Conservation (phyloP, 768 basidiomycete genomes). For the Termitomyces heimii region DNA sequence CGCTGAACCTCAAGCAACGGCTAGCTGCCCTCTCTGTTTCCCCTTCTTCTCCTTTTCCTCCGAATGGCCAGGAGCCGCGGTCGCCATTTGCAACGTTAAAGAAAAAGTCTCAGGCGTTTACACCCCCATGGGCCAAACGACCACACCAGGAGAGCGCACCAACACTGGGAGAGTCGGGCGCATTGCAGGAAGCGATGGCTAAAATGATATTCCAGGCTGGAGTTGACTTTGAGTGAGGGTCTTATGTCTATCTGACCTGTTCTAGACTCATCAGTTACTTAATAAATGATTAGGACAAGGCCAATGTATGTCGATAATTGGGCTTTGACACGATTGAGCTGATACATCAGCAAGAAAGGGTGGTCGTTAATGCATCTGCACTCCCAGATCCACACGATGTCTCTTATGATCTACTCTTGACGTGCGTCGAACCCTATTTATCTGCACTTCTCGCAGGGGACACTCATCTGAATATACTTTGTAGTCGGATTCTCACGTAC, state of each 20-base stretch:
- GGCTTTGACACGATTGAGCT: slow-evolving; percentile 2
- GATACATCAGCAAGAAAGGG: slow-evolving; percentile 39
- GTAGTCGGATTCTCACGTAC: slow-evolving; percentile 76
- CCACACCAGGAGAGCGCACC: slow-evolving; percentile 18
- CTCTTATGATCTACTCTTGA: slow-evolving; percentile 70
- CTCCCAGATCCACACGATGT: slow-evolving; percentile 75
- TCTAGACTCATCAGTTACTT: neutral
- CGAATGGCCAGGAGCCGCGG: slow-evolving; percentile 20
- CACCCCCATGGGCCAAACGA: slow-evolving; percentile 46
- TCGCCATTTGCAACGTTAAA: slow-evolving; percentile 15
- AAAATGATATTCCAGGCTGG: slow-evolving; percentile 85
- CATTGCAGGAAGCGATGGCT: slow-evolving; percentile 60
- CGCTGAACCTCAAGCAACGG: slow-evolving; percentile 56
- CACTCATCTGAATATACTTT: neutral
- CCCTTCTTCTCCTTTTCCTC: slow-evolving; percentile 42
- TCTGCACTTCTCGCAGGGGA: slow-evolving; percentile 1
- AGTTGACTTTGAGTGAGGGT: slow-evolving; percentile 77
- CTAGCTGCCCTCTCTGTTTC: slow-evolving; percentile 53
- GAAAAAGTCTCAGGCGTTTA: slow-evolving; percentile 35
- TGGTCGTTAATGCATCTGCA: slow-evolving; percentile 77
- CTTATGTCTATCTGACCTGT: neutral
- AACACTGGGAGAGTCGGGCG: slow-evolving; percentile 46
- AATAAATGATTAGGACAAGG: slow-evolving; percentile 51
- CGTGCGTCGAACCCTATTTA: slow-evolving; percentile 38
- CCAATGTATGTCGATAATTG: slow-evolving; percentile 62